Base-by-base conservation (phyloP, 192 early-diverging fungal species). In the Coemansia sp. region DNA sequence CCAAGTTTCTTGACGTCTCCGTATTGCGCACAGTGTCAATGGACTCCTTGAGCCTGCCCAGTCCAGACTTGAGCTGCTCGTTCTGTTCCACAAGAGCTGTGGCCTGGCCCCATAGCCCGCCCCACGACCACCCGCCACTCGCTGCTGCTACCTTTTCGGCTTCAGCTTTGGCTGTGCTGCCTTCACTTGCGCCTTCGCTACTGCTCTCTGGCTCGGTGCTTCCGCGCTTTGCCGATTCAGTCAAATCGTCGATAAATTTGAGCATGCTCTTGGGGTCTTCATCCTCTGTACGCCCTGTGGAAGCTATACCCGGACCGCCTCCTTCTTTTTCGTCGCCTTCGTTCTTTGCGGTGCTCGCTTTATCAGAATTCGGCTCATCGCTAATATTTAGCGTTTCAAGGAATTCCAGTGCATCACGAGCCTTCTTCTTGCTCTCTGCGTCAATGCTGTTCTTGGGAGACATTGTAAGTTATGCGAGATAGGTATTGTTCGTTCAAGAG, bases 361-460 rank as follows among this genome's bases (percentile, higher is more conserved):
- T 61, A 51, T 60, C 45, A 7, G 71, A 28, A 20, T 70, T 67
- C 30, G 59, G 39, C 33, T 70, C 71, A 51, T 73, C 69, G 29
- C 57, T 60, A 30, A 77, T 70, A n/a, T 72, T 71, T 33, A 82
- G 55, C 1, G 71, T 77, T 40, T 82, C 75, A 12, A 82, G 75
- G 55, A 82, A 82, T 43, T 77, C 64, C 61, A 82, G 63, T n/a
- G 73, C 80, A 43, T 77, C 80, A 53, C 75, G 75, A 15, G 80
- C 80, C 68, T 78, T 77, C 58, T 76, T 76, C 51, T 81, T 81
- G 59, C 33, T 63, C 39, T 61, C 67, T 7, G 58, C 20, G 2
- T 70, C 64, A 28, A 35, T 53, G 61, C 55, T 68, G 1, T 56
- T 46, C 48, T 70, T 71, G 21, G 71, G 61, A 16, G 78, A 49